Evolutionary conservation across 768 basidiomycete species (phyloP), one percentile per base, ranked within the genome.

Genomic region (Amanita rubescens): DNA sequence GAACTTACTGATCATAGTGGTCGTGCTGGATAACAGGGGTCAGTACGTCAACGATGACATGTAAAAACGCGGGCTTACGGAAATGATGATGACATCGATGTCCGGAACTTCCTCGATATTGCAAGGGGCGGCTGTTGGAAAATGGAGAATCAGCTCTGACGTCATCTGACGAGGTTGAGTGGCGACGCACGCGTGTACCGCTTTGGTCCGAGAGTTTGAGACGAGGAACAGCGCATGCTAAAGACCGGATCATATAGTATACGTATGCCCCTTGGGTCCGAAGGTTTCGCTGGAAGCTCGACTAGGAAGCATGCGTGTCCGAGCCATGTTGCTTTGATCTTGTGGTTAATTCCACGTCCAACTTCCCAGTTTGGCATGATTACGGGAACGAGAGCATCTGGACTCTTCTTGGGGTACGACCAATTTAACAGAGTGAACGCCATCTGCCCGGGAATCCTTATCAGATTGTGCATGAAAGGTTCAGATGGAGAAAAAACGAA

Each of bases 11-110:
- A 60, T 79, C 77, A 56, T 78, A 79, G 60, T 78, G 77, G 54
- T 79, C 73, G 58, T 79, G 78, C 71, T 75, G 49, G 14, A 51
- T 33, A 39, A 19, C 2, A 10, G 17, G 15, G 5, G 32, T 15
- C 22, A 57, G 43, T 38, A 34, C 22, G 41, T 2, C 34, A 0
- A 37, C 24, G 37, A 30, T 15, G 17, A 10, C 27, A 5, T 25
- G 30, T 33, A 53, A 37, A 34, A 34, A 54, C 20, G 19, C 14
- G 24, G 20, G 63, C 73, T 64, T 67, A 74, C 81, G 65, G 78
- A 80, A 50, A 84, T 81, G 5, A 81, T 76, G 30, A 85, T 71
- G n/a, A 75, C 76, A 59, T 85, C 82, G 15, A 85, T 61, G 39
- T 81, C 76, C 1, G 84, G 82, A 42, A 85, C 69, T 3, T 83